Base-by-base conservation (phyloP, 2,329 filamentous ascomycete species). In the Xylariaceae sp. region DNA sequence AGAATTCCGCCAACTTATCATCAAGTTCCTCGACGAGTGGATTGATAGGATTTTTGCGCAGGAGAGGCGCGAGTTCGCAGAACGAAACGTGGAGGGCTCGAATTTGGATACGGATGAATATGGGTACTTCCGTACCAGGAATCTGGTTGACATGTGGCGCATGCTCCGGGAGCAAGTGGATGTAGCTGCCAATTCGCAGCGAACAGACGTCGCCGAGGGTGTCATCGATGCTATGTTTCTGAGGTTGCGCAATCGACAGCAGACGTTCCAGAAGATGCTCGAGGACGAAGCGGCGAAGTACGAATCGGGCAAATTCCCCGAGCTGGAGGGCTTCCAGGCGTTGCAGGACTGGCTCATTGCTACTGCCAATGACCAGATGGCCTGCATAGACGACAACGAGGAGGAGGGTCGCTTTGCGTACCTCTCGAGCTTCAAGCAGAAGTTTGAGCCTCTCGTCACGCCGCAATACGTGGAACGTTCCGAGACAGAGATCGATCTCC, bases 351-450 rank as follows among this genome's bases (percentile, higher is more conserved):
- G 93, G 92, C 88, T 99, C 53, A 87, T 99, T 50, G 93, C 95
- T 44, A 91, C 96, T 54, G 95, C 96, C 65, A 99, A 99, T 76
- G 95, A 99, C 75, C 95, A 99, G 74, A 98, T 99, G 71, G 93
- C 93, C 54, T 97, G 92, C 74, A 96, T 99, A 68, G 95, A 98
- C 73, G 96, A 98, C 70, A 89, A 89, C 64, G 89, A 91, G 59
- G 89, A 90, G 50, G 85, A 87, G 50, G 85, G 84, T 57, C 86
- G 89, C 29, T 79, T 89, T 21, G 90, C 89, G 26, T 97, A 97
- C 76, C 82, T 98, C 48, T 88, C 90, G 3, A 88, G 89, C 67
- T 97, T 97, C 84, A 87, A 87, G 65, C 85, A 88, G 65, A 91
- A 95, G 68, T 89, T 96, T 70, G 89, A 91, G 70, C 82, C 89